A percentile compares a stretch with the other conserved stretches of the same genome.
Evolutionary conservation across 257 asterid species (phyloP).

Genomic region (Nicotiana paniculata): DNA sequence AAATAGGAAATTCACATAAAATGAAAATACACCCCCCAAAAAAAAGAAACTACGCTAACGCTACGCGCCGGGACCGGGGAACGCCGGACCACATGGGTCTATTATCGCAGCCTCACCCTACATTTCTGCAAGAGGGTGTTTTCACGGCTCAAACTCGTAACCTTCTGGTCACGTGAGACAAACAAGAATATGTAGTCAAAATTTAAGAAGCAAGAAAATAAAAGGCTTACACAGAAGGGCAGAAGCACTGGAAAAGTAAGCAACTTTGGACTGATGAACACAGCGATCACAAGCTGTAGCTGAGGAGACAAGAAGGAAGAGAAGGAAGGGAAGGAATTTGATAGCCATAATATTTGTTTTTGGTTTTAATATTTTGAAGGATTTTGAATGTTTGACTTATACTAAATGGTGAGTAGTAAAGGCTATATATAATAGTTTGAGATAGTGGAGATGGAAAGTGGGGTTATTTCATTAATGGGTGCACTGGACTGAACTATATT

Average conservation of each 20-base stretch:
- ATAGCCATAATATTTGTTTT: not conserved
- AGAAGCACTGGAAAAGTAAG: constrained; percentile 42
- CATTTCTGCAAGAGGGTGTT: no score
- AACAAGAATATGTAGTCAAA: not conserved
- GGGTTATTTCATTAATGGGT: not conserved
- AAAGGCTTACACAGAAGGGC: constrained; percentile 49
- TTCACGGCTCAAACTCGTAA: no score
- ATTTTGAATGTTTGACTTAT: not conserved
- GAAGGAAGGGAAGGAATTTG: constrained; percentile 19
- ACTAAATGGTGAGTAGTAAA: not conserved
- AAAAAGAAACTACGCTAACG: no score
- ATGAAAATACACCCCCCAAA: no score
- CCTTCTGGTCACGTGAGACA: not conserved
- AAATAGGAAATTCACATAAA: not conserved
- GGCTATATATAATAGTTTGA: not conserved
- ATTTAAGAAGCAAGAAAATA: not conserved
- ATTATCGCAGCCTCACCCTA: no score
- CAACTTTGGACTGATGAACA: constrained; percentile 39
- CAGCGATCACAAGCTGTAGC: constrained; percentile 70
- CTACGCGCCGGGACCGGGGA: no score
- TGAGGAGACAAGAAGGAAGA: constrained; percentile 32
- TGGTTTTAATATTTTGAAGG: not conserved
- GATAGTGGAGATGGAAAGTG: not conserved
- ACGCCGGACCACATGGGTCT: no score
- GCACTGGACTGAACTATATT: not conserved